Base-by-base conservation (phyloP, 768 basidiomycete species). In the Mycena floridula region DNA sequence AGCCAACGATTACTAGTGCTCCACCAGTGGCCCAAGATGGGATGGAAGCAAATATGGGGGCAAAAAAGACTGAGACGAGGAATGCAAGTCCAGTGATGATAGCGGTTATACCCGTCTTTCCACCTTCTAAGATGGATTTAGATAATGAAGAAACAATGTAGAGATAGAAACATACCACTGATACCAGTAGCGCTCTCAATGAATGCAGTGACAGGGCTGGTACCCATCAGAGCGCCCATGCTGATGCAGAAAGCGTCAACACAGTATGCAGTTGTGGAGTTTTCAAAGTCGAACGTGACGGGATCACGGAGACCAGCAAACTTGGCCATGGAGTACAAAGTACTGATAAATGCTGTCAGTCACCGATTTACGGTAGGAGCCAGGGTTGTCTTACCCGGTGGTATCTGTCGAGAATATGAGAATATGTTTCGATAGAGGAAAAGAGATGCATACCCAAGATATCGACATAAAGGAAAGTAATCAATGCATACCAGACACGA, bases 391-490 rank as follows among this genome's bases (percentile, higher is more conserved):
- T 50, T 59, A 70, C 68, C 72, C 74, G 48, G 75, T 76, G 48
- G 73, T 76, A 58, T 76, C 73, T 73, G 50, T 43, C 35, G n/a
- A n/a, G 47, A 42, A 16, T 25, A 26, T 15, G 23, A 21, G 40
- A 30, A 22, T n/a, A n/a, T 27, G 27, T 25, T 15, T 2, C 21
- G 36, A 45, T 23, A n/a, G 13, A 11, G 7, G 13, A 7, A 16
- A 11, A 37, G 3, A 26, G n/a, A 25, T 40, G 58, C 74, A 37
- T 52, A 82, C 80, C 84, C 54, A 88, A 74, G 50, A 90, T 86
- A 62, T 89, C 87, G 53, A 92, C 89, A 59, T 91, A 92, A 44
- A 93, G 77, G 78, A 93, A 89, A 0, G 89, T 92, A 58, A 89
- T 66, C 22, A 92, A 71, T 5, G 89, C 89, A 59, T 91, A 89